A percentile compares a stretch with the other conserved stretches of the same genome.
Conservation (phyloP, 768 basidiomycete species). For the Calocybe gangraenosa region DNA sequence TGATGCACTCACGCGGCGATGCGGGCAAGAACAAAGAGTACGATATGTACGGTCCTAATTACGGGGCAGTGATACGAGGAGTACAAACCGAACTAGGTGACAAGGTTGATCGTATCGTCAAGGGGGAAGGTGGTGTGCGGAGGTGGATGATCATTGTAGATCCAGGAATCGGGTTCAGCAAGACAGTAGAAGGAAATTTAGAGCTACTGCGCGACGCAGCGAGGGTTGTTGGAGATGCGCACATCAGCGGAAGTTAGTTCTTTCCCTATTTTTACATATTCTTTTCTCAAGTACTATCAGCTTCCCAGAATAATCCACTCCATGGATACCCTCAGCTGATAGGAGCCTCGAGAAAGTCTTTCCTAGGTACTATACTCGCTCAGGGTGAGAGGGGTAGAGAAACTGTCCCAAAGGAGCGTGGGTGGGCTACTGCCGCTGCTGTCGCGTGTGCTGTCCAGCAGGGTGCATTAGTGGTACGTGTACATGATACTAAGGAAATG, state of each 20-base stretch:
- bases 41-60: conserved; percentile 32
- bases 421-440: conserved; percentile 75
- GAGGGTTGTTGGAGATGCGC: conserved; percentile 38
- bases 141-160: conserved; percentile 89
- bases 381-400: conserved; percentile 45
- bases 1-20: conserved; percentile 95
- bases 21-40: conserved; percentile 74
- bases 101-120: conserved; percentile 62
- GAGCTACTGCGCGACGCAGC: conserved; percentile 53
- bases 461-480: conserved; percentile 67
- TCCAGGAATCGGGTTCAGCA: conserved; percentile 95
- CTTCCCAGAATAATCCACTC: conserved; percentile 40
- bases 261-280: background rate
- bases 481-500: conserved; percentile 77
- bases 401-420: conserved; percentile 63
- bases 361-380: conserved; percentile 65
- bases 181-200: conserved; percentile 71
- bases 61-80: conserved; percentile 54
- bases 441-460: conserved; percentile 74
- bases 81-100: conserved; percentile 69
- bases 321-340: conserved; percentile 64
- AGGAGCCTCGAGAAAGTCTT: conserved; percentile 81
- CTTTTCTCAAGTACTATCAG: conserved; percentile 8
- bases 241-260: conserved; percentile 25
- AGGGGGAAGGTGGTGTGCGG: conserved; percentile 66